phyloP scores from a whole-genome alignment of 345 rosid genomes.

The Psidium friedrichsthalianum region DNA sequence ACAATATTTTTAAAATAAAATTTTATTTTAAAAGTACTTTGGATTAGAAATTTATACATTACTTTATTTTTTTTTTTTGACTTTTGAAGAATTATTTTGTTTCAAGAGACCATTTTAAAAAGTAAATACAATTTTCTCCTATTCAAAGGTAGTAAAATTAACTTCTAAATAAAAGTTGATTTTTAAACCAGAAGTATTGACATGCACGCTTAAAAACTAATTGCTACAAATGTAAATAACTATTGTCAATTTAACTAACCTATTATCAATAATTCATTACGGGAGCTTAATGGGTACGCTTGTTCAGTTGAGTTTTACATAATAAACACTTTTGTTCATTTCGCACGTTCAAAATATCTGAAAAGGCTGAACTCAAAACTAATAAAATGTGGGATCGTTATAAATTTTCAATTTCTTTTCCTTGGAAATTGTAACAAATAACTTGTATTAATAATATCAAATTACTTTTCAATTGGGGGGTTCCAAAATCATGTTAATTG shows the following conservation, averaged over 20 bases:
- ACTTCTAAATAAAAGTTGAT: too few relatives aligned
- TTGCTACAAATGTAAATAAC: background rate
- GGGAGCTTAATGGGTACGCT: background rate
- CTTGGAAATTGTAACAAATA: too few relatives aligned
- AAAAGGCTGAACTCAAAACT: background rate
- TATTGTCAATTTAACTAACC: background rate
- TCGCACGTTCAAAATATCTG: fast-evolving
- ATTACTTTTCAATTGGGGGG: background rate
- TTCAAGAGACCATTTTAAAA: too few relatives aligned
- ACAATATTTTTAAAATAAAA: too few relatives aligned
- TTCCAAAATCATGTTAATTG: background rate
- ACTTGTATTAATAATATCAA: fast-evolving
- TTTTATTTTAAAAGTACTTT: too few relatives aligned
- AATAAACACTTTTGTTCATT: background rate
- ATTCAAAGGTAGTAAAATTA: too few relatives aligned
- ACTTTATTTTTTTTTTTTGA: too few relatives aligned
- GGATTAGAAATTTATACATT: too few relatives aligned
- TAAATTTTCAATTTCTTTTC: fast-evolving
- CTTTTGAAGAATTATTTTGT: too few relatives aligned
- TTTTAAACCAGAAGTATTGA: too few relatives aligned
- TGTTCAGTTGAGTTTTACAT: background rate
- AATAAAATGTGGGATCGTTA: fast-evolving
- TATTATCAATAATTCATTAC: background rate
- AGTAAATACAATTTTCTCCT: too few relatives aligned
- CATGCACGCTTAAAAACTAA: background rate